These are phyloP conservation scores for Alternaria sp. DNA, from an alignment of 2,329 filamentous ascomycete genomes.

Conservation along the genomic window DNA sequence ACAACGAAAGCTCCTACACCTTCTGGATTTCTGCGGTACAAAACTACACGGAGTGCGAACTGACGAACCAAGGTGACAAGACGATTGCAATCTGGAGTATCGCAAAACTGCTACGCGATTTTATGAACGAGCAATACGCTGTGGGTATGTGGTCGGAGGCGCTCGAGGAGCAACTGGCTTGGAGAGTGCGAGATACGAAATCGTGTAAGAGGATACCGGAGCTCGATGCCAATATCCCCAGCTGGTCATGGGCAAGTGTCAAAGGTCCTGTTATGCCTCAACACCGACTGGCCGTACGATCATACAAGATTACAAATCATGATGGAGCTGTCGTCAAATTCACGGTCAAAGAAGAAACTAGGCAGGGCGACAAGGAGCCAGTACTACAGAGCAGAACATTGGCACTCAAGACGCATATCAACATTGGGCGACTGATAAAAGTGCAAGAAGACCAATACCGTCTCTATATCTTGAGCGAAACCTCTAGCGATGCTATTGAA, in stretches of 20 bases:
- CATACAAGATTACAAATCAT: background rate
- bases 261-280: background rate
- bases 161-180: constrained; percentile 35
- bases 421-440: background rate
- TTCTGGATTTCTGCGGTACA: constrained; percentile 29
- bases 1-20: background rate
- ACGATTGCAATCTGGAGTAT: constrained; percentile 31
- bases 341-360: background rate
- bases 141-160: constrained; percentile 27
- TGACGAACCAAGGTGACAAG: constrained; percentile 31
- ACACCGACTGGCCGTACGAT: background rate
- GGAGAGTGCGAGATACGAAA: constrained; percentile 6
- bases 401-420: background rate
- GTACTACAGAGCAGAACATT: background rate
- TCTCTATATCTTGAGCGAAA: fast-evolving
- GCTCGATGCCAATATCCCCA: background rate
- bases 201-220: background rate
- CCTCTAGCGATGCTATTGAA: fast-evolving
- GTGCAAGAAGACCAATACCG: background rate
- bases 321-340: background rate
- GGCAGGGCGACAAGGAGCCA: background rate
- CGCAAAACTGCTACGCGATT: constrained; percentile 32
- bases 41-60: constrained; percentile 27
- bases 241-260: background rate
- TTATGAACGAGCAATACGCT: constrained; percentile 25